Percentiles rank a stretch among this genome's conserved stretches.
These are phyloP conservation scores for Fusarium staphyleae DNA, from an alignment of 2,329 filamentous ascomycete species.

Conservation along the genomic window DNA sequence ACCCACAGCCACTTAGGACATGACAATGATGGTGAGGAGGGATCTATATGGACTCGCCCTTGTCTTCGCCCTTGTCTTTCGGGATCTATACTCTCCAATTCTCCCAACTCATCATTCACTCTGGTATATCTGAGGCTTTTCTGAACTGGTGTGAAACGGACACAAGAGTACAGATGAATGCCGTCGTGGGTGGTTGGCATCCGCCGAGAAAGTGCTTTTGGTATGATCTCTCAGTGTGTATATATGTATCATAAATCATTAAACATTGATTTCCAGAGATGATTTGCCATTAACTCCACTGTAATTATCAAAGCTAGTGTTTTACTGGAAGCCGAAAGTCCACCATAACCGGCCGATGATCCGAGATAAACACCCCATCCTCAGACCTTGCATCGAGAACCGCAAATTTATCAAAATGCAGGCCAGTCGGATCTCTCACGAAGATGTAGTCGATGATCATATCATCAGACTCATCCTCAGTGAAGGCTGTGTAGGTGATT, in stretches of 20 bases:
- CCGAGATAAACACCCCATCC: conserved; percentile 44
- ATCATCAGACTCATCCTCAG: conserved; percentile 24
- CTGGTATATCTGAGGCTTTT: conserved; percentile 8
- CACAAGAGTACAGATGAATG: background rate
- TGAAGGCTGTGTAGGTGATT: conserved; percentile 45
- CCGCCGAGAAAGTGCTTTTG: background rate
- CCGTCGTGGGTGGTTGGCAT: background rate
- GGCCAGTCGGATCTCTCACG: conserved; percentile 36
- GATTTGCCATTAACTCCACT: background rate
- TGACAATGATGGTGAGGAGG: background rate
- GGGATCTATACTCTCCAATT: too few relatives aligned
- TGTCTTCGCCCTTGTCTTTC: too few relatives aligned
- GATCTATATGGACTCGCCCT: too few relatives aligned
- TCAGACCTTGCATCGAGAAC: conserved; percentile 39
- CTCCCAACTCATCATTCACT: too few relatives aligned
- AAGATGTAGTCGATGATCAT: conserved; percentile 45
- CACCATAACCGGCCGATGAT: conserved; percentile 44
- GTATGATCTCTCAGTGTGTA: background rate
- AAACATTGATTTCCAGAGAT: background rate
- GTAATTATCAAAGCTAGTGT: background rate
- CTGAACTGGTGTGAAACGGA: conserved; percentile 26
- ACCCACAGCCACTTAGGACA: background rate
- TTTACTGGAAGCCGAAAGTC: conserved; percentile 27
- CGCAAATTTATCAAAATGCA: conserved; percentile 38
- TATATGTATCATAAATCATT: conserved; percentile 20